Base-by-base conservation (phyloP, 345 rosid genomes). In the Nephelium lappaceum region DNA sequence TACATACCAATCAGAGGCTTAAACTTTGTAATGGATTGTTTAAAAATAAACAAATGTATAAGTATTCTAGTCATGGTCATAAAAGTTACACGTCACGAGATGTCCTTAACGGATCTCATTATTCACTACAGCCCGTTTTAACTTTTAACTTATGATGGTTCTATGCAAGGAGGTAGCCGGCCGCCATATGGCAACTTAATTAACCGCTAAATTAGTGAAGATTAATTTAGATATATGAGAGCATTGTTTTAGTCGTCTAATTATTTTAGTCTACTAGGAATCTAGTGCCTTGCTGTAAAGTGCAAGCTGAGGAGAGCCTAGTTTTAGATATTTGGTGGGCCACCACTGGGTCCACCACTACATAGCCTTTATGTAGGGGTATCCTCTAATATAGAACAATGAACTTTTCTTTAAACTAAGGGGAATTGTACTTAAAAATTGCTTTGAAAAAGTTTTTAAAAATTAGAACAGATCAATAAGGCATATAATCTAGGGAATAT, bases 281-380 rank as follows among this genome's bases (percentile, higher is more conserved):
- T 75, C 71, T 75, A 49, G 75, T 69, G 42, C 72, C 67, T 25
- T 18, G 38, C 19, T 70, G 71, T 69, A 70, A 75, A 64, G 71
- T 49, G 75, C 62, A 68, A 25, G 27, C 23, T 36, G 21, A 39
- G 24, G 47, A 60, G 67, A 43, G 60, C 43, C 43, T 61, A 45
- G 67, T 69, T 70, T 25, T 27, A 21, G 53, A 66, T 51, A 6
- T 49, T 51, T 51, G 63, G 65, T 76, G 72, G 78, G 65, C 36
- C 66, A n/a, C 71, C 18, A 65, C 63, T 49, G 0, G 27, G 11
- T 10, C 10, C 14, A 21, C 27, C 23, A 53, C n/a, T 53, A 16
- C 18, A 16, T 16, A 53, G 5, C 18, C 5, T 53, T 15, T 53
- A 53, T 41, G n/a, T 6, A 5, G 11, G 58, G 63, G 9, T 75